Conservation (phyloP, 768 basidiomycete species). For the Phylloporus sp. region DNA sequence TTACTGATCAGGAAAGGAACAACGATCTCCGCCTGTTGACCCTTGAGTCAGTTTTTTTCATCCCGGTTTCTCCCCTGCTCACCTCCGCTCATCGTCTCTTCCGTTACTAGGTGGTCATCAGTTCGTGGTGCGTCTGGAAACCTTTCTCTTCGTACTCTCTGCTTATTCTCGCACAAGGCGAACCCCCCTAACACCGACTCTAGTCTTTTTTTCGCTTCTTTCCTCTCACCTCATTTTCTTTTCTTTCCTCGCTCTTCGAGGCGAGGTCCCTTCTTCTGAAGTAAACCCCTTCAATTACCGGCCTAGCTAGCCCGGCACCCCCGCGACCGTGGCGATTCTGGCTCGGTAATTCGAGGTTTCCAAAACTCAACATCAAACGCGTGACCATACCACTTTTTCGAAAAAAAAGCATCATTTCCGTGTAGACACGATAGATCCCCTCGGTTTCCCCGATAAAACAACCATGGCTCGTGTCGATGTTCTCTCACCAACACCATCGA, state of each 20-base stretch:
- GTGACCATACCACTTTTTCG: conserved; percentile 23
- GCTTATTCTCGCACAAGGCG: conserved; percentile 44
- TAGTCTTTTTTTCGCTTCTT: conserved; percentile 4
- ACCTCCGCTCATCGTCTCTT: conserved; percentile 15
- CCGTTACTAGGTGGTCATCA: conserved; percentile 61
- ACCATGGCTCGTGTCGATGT: conserved; percentile 58
- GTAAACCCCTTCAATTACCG: conserved; percentile 43
- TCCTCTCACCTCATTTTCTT: conserved; percentile 34
- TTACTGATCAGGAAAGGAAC: conserved; percentile 75
- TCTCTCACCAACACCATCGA: conserved; percentile 31
- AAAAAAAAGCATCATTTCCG: conserved; percentile 23
- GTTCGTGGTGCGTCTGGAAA: conserved; percentile 55
- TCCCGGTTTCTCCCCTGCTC: conserved; percentile 15
- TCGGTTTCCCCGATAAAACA: conserved; percentile 23
- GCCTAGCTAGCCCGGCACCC: conserved; percentile 58
- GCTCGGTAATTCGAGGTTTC: conserved; percentile 58
- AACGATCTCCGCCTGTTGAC: conserved; percentile 78
- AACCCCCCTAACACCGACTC: conserved; percentile 65
- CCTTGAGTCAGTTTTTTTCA: conserved; percentile 53
- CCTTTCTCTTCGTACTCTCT: conserved; percentile 5
- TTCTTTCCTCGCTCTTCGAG: conserved; percentile 61
- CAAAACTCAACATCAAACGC: conserved; percentile 23
- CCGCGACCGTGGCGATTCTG: conserved; percentile 68
- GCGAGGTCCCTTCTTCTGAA: conserved; percentile 69
- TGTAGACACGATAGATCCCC: conserved; percentile 22